Conservation (phyloP, 164 flowering plant species). For the Macadamia integrifolia region DNA sequence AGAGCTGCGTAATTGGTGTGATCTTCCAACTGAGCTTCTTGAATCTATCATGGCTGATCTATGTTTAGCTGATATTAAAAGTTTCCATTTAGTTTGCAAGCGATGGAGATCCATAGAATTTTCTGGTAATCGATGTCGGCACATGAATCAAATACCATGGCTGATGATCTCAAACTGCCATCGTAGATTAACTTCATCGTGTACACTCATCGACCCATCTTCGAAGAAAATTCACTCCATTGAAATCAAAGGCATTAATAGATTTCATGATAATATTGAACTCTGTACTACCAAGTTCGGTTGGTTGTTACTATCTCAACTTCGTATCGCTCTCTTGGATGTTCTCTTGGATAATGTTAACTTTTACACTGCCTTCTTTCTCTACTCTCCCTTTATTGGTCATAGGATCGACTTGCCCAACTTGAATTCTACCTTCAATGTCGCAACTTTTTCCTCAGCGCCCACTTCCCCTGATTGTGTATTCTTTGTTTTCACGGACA, state of each 20-base stretch:
- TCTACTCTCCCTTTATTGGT: not conserved
- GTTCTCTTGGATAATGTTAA: not conserved
- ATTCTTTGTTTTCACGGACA: not conserved
- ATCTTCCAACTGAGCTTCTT: not conserved
- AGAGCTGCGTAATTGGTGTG: not conserved
- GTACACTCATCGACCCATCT: not conserved
- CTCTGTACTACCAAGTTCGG: not conserved
- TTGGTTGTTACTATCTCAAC: not conserved
- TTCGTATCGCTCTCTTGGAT: too few relatives aligned
- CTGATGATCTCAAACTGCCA: not conserved
- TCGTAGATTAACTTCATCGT: not conserved
- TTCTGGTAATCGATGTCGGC: too few relatives aligned
- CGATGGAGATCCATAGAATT: not conserved
- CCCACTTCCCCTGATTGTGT: not conserved
- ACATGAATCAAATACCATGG: not conserved
- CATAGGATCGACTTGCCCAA: not conserved
- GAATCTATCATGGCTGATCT: not conserved
- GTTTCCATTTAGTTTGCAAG: not conserved
- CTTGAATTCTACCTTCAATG: too few relatives aligned
- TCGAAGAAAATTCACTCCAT: not conserved
- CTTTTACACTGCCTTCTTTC: not conserved
- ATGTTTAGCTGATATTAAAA: not conserved
- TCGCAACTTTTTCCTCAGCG: not conserved
- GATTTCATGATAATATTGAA: not conserved
- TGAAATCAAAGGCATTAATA: too few relatives aligned